These are phyloP conservation scores for Pyronema omphalodes DNA, from an alignment of 495 filamentous ascomycete species.

Conservation along the genomic window DNA sequence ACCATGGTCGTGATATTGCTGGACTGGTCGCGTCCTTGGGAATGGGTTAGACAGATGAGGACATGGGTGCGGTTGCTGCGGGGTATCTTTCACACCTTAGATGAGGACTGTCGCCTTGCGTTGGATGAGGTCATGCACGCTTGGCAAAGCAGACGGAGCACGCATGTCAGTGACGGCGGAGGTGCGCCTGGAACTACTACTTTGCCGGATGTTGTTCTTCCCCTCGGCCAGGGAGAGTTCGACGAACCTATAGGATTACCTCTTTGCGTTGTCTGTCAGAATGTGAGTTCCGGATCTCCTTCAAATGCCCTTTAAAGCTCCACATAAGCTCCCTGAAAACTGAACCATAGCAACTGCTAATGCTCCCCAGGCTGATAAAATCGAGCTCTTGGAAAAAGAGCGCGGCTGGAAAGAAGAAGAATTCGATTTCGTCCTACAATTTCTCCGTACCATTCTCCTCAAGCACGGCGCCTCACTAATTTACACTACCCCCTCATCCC, in stretches of 20 bases:
- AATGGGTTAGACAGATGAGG: conserved; percentile 70
- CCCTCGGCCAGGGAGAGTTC: conserved; percentile 81
- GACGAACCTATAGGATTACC: conserved; percentile 79
- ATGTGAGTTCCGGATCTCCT: conserved; percentile 35
- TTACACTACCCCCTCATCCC: conserved; percentile 66
- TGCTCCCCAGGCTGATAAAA: conserved; percentile 57
- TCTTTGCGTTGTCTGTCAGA: conserved; percentile 82
- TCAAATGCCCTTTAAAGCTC: not conserved
- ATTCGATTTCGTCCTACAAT: conserved; percentile 82
- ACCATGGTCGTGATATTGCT: conserved; percentile 75
- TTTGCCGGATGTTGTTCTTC: conserved; percentile 44
- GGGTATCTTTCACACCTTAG: conserved; percentile 52
- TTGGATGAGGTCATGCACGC: conserved; percentile 63
- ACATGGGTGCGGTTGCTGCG: conserved; percentile 75
- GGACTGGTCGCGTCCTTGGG: conserved; percentile 86
- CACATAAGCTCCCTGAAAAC: not conserved
- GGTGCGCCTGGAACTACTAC: conserved; percentile 9
- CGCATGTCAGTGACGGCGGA: conserved; percentile 24
- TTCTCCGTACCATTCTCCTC: conserved; percentile 65
- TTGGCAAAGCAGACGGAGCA: conserved; percentile 21
- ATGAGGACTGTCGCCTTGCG: conserved; percentile 54
- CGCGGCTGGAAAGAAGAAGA: conserved; percentile 85
- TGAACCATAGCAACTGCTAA: not conserved
- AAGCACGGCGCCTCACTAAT: conserved; percentile 82
- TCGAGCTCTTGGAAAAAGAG: conserved; percentile 69